Base-by-base conservation (phyloP, 2,329 filamentous ascomycete species). In the Hypoxylon sp. region DNA sequence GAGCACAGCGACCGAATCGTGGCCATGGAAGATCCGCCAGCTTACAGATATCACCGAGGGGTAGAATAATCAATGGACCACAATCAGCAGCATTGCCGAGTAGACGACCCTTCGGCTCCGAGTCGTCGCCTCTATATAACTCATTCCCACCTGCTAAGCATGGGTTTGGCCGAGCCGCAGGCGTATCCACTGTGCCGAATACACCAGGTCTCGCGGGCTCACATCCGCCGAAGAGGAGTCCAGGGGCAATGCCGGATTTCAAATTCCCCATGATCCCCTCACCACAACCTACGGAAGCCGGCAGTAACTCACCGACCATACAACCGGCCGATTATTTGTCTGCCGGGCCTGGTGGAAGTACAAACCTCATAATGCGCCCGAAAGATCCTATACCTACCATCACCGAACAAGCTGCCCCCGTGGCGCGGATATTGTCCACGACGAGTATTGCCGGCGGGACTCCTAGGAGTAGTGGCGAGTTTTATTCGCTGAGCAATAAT, bases 401-500 rank as follows among this genome's bases (percentile, higher is more conserved):
- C 49, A 75, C 78, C 26, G 89, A 85, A 63, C 81, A 77, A 62
- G 73, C 79, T 9, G 77, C 81, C 16, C 83, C 86, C 1, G 78
- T 84, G 12, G 81, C 87, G 4, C 78, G 87, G 40, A 84, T 96
- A 41, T 77, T 96, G 43, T 90, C 91, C 2, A 87, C 88, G 21
- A 87, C 88, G 11, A 95, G 90, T 63, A 78, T 89, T 59, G 82
- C 83, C 53, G 84, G 83, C 44, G 87, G 83, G 3, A 97, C 93
- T 19, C 91, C 91, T 16, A 81, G 94, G 63, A 96, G 90, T 59
- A 99, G 94, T 68, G 89, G 89, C 44, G 94, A 99, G 66, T 95
- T 97, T 64, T 97, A 96, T 70, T 92, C 92, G 1, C 75, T 93
- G 69, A 97, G 93, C 75, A 97, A 97, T 68, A 88, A 96, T 66